Base-by-base conservation (phyloP, 495 filamentous ascomycete genomes). In the Staphylotrichum tortipilum region DNA sequence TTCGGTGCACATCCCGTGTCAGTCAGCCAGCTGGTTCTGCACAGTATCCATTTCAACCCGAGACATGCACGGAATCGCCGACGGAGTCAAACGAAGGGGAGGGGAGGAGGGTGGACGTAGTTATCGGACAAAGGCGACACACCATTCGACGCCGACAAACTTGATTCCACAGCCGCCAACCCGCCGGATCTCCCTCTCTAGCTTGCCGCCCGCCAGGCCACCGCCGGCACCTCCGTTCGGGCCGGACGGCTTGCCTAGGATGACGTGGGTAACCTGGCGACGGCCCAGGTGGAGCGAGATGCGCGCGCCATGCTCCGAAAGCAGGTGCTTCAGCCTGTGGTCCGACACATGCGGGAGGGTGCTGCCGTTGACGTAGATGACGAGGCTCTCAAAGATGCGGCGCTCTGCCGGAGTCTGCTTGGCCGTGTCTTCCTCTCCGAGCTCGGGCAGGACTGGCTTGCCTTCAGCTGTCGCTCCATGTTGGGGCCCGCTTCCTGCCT, bases 281-380 rank as follows among this genome's bases (percentile, higher is more conserved):
- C 88, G 78, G 5, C 79, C 80, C 15, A 95, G 76, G 45, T 77
- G 71, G 12, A 86, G 73, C 3, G 86, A 79, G 35, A 88, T 70
- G 28, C 60, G 69, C 0, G 79, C 92, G 21, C 92, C 92, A 59
- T 92, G 75, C 45, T 78, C 67, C 9, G 76, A 78, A 18, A 97
- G 73, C 24, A 94, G 70, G 31, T 79, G 81, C 68, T 92, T 94
- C 39, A 97, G 77, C 58, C 78, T 81, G 63, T 94, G 86, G 68
- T 98, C 90, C 0, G 85, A 89, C 38, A 98, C 78, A 12, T 77
- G 58, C 6, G 91, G 88, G 44, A 81, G 70, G 1, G 88, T 95
- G 44, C 85, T 86, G 45, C 89, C 91, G 68, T 95, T 95, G 68
- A 97, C 77, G 68, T 92, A 92, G 63, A 97, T 75, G 19, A 75